Conservation (phyloP, 1,284 basidiomycete genomes). For the Ganoderma multipileum region DNA sequence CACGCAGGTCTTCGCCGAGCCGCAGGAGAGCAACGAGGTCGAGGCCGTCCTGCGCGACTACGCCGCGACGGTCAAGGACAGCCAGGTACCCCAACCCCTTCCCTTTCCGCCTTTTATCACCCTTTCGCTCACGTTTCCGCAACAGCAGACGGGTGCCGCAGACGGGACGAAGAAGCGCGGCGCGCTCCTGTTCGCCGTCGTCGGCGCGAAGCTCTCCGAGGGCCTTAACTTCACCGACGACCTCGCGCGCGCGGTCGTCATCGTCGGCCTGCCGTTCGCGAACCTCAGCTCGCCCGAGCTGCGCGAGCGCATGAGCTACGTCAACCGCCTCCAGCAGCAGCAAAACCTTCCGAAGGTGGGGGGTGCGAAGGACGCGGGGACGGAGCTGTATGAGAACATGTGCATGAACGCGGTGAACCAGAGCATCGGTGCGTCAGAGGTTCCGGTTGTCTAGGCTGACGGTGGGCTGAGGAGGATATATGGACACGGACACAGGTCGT, state of each 20-base stretch:
- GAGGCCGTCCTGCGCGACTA: slow-evolving; percentile 84
- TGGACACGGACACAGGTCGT: slow-evolving; percentile 61
- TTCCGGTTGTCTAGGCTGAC: too few relatives aligned
- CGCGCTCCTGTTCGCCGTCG: slow-evolving; percentile 88
- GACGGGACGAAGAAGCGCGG: slow-evolving; percentile 53
- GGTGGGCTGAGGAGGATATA: too few relatives aligned
- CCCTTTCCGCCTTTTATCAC: not conserved
- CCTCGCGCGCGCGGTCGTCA: slow-evolving; percentile 87
- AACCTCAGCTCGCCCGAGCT: slow-evolving; percentile 92
- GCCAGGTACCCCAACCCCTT: slow-evolving; percentile 25
- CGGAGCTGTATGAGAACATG: slow-evolving; percentile 90
- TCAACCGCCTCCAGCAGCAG: slow-evolving; percentile 60
- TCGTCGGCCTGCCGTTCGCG: slow-evolving; percentile 94
- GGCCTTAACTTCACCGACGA: slow-evolving; percentile 96
- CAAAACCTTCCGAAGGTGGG: slow-evolving; percentile 45
- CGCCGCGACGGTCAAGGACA: slow-evolving; percentile 58
- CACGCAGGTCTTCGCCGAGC: slow-evolving; percentile 87
- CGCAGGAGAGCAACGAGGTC: slow-evolving; percentile 78
- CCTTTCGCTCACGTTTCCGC: not conserved
- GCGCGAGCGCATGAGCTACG: slow-evolving; percentile 90
- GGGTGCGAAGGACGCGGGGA: slow-evolving; percentile 71
- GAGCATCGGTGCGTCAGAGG: slow-evolving; percentile 87
- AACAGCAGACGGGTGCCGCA: not conserved
- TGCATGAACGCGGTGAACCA: slow-evolving; percentile 99
- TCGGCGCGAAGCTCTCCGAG: slow-evolving; percentile 97